Conservation (phyloP, 164 flowering plant species). For the Buxus sempervirens region DNA sequence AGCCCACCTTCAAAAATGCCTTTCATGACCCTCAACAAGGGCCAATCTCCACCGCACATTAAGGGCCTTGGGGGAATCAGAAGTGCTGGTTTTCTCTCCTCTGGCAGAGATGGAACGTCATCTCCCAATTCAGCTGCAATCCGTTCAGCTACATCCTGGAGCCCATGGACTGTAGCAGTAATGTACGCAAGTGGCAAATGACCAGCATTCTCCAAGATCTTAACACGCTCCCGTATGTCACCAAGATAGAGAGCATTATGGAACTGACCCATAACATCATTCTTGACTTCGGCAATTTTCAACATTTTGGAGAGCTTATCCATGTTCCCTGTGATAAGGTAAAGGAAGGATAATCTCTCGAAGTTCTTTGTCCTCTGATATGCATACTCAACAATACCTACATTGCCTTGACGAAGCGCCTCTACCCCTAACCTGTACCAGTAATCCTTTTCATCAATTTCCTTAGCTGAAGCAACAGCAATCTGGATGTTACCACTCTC, state of each 20-base stretch:
- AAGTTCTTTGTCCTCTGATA: slow-evolving; percentile 46
- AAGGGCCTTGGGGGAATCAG: slow-evolving; percentile 34
- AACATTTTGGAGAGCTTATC: slow-evolving; percentile 39
- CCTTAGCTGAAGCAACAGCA: slow-evolving; percentile 44
- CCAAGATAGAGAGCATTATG: slow-evolving; percentile 43
- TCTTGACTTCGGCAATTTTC: slow-evolving; percentile 38
- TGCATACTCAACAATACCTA: slow-evolving; percentile 41
- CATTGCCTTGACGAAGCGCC: slow-evolving; percentile 47
- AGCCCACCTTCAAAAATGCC: slow-evolving; percentile 42
- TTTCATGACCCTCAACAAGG: slow-evolving; percentile 34
- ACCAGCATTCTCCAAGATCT: slow-evolving; percentile 36
- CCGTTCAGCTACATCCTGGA: slow-evolving; percentile 30
- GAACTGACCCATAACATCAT: slow-evolving; percentile 44
- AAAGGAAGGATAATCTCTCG: slow-evolving; percentile 42
- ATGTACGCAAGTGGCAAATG: slow-evolving; percentile 41
- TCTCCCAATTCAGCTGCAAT: slow-evolving; percentile 34
- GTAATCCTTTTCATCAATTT: slow-evolving; percentile 39
- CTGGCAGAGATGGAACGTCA: slow-evolving; percentile 27
- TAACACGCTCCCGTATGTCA: slow-evolving; percentile 36
- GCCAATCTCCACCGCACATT: slow-evolving; percentile 40
- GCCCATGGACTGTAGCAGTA: slow-evolving; percentile 37
- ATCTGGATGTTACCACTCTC: slow-evolving; percentile 43
- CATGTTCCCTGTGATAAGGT: slow-evolving; percentile 36
- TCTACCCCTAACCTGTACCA: slow-evolving; percentile 47
- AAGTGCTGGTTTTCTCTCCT: slow-evolving; percentile 27